These are phyloP conservation scores for Henckelia pumila DNA, from an alignment of 257 asterid species.

Conservation along the genomic window DNA sequence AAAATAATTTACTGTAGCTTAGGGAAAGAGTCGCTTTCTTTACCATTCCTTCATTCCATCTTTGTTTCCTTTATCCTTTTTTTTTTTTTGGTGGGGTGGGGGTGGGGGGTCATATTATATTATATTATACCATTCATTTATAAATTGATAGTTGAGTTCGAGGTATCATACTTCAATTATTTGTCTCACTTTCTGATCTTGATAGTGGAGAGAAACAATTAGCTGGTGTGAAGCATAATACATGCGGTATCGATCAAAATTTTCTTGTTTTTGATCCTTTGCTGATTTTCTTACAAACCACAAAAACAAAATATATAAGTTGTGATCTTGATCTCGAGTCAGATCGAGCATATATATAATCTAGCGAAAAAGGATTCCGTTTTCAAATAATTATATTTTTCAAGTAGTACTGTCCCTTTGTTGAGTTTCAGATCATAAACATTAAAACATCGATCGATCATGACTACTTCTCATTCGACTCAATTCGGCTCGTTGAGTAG, in stretches of 20 bases:
- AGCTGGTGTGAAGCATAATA: constrained; percentile 27
- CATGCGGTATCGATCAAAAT: neutral
- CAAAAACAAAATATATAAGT: constrained; percentile 12
- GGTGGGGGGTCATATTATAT: too few relatives aligned
- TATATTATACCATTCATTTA: constrained; percentile 19
- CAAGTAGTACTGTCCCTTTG: neutral
- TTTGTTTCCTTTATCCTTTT: too few relatives aligned
- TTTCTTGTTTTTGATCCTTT: constrained; percentile 10
- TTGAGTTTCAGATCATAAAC: constrained; percentile 30
- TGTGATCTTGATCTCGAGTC: neutral
- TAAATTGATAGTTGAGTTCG: constrained; percentile 28
- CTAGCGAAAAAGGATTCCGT: neutral
- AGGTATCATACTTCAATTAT: constrained; percentile 32
- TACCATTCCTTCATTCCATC: too few relatives aligned
- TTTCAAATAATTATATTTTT: neutral
- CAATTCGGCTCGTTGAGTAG: constrained; percentile 71
- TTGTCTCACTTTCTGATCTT: constrained; percentile 33
- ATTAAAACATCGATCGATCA: too few relatives aligned
- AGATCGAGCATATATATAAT: neutral
- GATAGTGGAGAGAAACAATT: constrained; percentile 22
- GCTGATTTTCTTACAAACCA: too few relatives aligned
- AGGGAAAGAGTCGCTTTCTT: constrained; percentile 30
- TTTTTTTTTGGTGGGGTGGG: too few relatives aligned
- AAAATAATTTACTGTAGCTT: constrained; percentile 20
- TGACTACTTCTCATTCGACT: constrained; percentile 59